Base-by-base conservation (phyloP, 192 early-diverging fungal genomes). In the Entophlyctis luteolus region DNA sequence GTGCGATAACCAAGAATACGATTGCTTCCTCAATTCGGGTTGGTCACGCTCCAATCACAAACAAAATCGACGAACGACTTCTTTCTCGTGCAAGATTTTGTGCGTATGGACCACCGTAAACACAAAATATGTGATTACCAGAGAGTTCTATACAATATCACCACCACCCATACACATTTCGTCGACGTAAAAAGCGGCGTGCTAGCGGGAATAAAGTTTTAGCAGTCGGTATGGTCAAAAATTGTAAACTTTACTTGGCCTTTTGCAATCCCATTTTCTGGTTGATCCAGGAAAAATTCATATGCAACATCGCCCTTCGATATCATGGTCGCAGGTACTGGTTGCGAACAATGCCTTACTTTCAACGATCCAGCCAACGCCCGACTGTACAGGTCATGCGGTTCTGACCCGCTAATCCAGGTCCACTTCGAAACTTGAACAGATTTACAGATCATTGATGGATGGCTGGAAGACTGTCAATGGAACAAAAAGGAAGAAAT, bases 401-500 rank as follows among this genome's bases (percentile, higher is more conserved):
- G 54, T 27, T 55, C 54, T 10, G 18, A 6, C 8, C 23, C 54
- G 16, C 4, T 16, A 23, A 55, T 55, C 54, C 54, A 55, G 10
- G 36, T 34, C 54, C 54, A 55, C 18, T 55, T 31, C 8, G 31
- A 10, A 27, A 55, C 20, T 10, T 55, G 22, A 16, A 55, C 36
- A 16, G 25, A 10, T 23, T 33, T 34, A 5, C 31, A 10, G 28
- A 16, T 35, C 27, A 55, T 12, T 16, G 32, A 14, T 6, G 20
- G 60, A 28, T 68, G 39, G 35, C 57, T 47, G 62, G 47, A 12
- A 25, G 22, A n/a, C 42, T 29, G 22, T 33, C 60, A 63, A 58
- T 68, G 1, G 55, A 31, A 16, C 58, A 27, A 28, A 33, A 45
- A 59, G 69, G 46, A 25, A 36, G 59, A 47, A 68, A 65, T 32